These are phyloP conservation scores for Jamesozyma gamospora DNA, from an alignment of 805 yeast species.

Conservation along the genomic window DNA sequence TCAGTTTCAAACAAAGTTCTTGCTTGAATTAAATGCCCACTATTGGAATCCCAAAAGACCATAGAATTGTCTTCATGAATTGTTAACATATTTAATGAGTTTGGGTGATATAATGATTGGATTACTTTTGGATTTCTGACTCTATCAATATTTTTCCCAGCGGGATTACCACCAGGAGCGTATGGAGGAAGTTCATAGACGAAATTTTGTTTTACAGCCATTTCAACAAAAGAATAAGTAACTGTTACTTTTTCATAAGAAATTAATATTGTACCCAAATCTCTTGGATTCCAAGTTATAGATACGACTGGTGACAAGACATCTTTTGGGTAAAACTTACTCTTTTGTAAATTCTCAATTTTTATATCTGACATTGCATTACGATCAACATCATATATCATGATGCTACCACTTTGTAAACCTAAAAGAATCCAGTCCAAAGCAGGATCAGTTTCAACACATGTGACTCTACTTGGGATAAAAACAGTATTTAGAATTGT, in stretches of 20 bases:
- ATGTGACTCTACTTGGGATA: slow-evolving; percentile 57
- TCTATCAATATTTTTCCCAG: slow-evolving; percentile 13
- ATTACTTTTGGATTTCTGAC: slow-evolving; percentile 34
- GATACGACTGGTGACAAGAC: slow-evolving; percentile 54
- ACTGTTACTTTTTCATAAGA: slow-evolving; percentile 64
- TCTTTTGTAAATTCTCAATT: slow-evolving; percentile 61
- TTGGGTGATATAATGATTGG: slow-evolving; percentile 79
- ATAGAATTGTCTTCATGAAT: slow-evolving; percentile 74
- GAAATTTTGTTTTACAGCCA: slow-evolving; percentile 45
- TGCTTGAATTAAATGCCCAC: slow-evolving; percentile 66
- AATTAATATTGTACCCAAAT: slow-evolving; percentile 66
- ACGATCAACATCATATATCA: slow-evolving; percentile 75
- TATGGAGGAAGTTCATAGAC: slow-evolving; percentile 55
- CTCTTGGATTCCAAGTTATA: slow-evolving; percentile 80
- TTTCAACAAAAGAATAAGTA: slow-evolving; percentile 54
- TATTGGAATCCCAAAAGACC: slow-evolving; percentile 86
- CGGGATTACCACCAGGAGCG: slow-evolving; percentile 60
- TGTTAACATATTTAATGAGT: slow-evolving; percentile 75
- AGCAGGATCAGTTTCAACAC: slow-evolving; percentile 73
- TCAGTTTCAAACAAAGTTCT: slow-evolving; percentile 58
- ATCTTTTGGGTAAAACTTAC: slow-evolving; percentile 44
- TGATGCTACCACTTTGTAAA: slow-evolving; percentile 58
- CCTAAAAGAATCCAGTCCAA: slow-evolving; percentile 84
- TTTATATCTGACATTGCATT: slow-evolving; percentile 54
- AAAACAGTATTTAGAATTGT: slow-evolving; percentile 48